Base-by-base conservation (phyloP, 2,329 filamentous ascomycete genomes). In the Calonectria crousiana region DNA sequence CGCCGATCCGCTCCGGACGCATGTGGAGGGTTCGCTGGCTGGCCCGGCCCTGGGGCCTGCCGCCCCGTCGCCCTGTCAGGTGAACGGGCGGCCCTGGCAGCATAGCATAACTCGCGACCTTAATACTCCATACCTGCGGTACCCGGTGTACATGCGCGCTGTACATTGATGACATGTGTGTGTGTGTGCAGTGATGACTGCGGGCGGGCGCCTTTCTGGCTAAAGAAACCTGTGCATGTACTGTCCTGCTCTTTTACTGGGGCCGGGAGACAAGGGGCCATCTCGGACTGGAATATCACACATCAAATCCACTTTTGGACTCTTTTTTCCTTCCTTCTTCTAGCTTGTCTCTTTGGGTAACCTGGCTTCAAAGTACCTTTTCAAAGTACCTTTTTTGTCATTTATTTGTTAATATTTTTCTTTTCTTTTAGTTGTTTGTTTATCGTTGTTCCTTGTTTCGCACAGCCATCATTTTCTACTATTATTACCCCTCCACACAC, bases 11-110 rank as follows among this genome's bases (percentile, higher is more conserved):
- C 60, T 72, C 64, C 64, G 47, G 18, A 72, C 67, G 68, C 72
- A 75, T 67, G 72, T 70, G 67, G 67, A 74, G 65, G 75, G 78
- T 77, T 76, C 75, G 67, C 71, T 72, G 41, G 62, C 36, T 77
- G 77, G 74, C 30, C 74, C 62, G 73, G 68, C 44, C 44, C 44
- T 47, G 44, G 44, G 44, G 44, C 44, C n/a, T 60, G 26, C 26
- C 38, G 41, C 30, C 52, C 41, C 65, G 41, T n/a, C 20, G 51
- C 38, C 52, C 44, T 71, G 58, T 53, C 52, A 73, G 70, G 62
- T 66, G 62, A 66, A 66, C 62, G 10, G n/a, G 64, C 44, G 38
- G 58, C 69, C 62, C 69, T 71, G 69, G 62, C 69, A 66, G 67
- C 28, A 60, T 49, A 23, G 32, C 32, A 56, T 56, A 60, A 34